Evolutionary conservation across 2,329 filamentous ascomycete genomes (phyloP).

Genomic region (Huntiella omanensis): DNA sequence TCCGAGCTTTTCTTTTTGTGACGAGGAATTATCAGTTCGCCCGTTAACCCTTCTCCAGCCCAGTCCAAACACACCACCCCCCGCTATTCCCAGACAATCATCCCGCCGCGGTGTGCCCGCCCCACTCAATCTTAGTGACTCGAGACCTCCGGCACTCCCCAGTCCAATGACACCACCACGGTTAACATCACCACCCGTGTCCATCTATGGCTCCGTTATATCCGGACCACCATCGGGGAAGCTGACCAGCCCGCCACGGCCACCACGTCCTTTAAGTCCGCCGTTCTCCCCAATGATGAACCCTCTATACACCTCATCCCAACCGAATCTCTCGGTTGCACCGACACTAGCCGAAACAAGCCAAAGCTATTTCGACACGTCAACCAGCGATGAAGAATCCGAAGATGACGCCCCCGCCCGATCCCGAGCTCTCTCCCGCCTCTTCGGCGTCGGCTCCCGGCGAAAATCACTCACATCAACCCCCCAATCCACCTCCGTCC

Average conservation of each 20-base stretch:
- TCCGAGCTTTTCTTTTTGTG: conserved; percentile 8
- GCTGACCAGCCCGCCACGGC: too few relatives aligned
- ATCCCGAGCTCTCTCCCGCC: conserved; percentile 3
- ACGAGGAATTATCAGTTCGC: conserved; percentile 5
- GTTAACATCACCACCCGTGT: too few relatives aligned
- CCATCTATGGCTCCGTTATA: too few relatives aligned
- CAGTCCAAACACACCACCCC: neutral
- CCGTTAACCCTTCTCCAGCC: neutral
- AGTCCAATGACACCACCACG: neutral
- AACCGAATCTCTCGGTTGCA: too few relatives aligned
- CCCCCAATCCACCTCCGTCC: neutral
- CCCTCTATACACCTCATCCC: too few relatives aligned
- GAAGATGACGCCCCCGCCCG: neutral
- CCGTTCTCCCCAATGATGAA: too few relatives aligned
- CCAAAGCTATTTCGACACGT: conserved; percentile 9
- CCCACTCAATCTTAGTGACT: neutral
- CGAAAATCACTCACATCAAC: neutral
- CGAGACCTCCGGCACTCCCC: neutral
- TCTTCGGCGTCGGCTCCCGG: conserved; percentile 3
- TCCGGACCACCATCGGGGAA: too few relatives aligned
- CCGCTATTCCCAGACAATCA: conserved; percentile 1
- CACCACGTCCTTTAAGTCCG: too few relatives aligned
- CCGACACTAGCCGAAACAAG: too few relatives aligned
- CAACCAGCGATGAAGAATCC: conserved; percentile 5
- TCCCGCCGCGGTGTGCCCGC: neutral